A percentile compares a stretch with the other conserved stretches of the same genome.
These are phyloP conservation scores for Coelastrella sp. DNA, from an alignment of 139 green algal genomes.

Conservation along the genomic window DNA sequence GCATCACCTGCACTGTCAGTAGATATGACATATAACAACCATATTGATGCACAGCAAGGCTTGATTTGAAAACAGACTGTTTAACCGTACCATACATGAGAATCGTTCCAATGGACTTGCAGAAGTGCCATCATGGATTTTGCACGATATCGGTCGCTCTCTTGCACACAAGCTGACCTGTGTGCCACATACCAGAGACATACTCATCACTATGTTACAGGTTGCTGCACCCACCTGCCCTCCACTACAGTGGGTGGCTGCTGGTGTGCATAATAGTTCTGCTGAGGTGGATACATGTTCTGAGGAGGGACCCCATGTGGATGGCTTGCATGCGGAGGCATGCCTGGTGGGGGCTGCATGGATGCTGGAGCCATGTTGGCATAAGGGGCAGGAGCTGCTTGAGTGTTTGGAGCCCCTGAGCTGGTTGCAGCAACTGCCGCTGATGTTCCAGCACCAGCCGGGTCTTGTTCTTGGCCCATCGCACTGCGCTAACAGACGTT, in stretches of 20 bases:
- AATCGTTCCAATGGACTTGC: too few relatives aligned
- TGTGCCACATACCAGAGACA: not conserved
- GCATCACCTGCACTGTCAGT: not conserved
- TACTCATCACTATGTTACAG: not conserved
- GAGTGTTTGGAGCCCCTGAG: not conserved
- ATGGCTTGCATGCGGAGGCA: not conserved
- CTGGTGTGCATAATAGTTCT: constrained; percentile 32
- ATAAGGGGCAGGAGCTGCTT: not conserved
- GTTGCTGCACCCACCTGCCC: not conserved
- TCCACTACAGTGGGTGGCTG: not conserved
- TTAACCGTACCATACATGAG: too few relatives aligned
- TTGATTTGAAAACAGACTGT: too few relatives aligned
- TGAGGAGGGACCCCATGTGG: not conserved
- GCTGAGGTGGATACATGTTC: not conserved
- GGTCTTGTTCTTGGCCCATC: constrained; percentile 20
- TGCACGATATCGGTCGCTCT: too few relatives aligned
- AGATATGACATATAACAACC: not conserved
- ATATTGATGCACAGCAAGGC: not conserved
- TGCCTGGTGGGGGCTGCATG: not conserved
- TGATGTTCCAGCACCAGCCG: constrained; percentile 1
- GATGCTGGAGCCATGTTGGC: not conserved
- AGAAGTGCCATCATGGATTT: too few relatives aligned
- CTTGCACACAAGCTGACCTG: not conserved
- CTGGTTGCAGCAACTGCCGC: not conserved
- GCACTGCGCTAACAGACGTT: too few relatives aligned